Evolutionary conservation across 805 yeast genomes (phyloP), one percentile per base, ranked within the genome.

Genomic region (Scheffersomyces amazonensis): DNA sequence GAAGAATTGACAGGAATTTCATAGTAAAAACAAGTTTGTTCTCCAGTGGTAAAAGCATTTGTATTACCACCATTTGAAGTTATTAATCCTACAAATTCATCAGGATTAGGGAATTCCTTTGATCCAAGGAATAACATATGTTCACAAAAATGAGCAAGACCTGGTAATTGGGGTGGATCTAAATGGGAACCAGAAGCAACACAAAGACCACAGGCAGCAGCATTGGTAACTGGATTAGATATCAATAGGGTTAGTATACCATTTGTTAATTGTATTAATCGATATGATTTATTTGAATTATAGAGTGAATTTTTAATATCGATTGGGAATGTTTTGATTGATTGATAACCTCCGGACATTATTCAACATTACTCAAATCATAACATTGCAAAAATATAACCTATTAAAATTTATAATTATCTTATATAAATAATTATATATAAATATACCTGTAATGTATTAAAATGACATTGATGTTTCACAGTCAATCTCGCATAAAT

Each of bases 101-200:
- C 71, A 1, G 76, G 69, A 15, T 61, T 53, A 1, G 85, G 81
- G 44, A 56, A 81, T 35, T 68, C 60, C 48, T 73, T 77, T 0
- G 85, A 76, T 2, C 83, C 85, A 39, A 51, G 45, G 45, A 54
- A 65, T 18, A 56, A 37, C 43, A 54, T 32, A 40, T 53, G 57
- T 41, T 59, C 57, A 42, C 57, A 42, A 39, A 55, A 36, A 64
- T 91, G 99, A 0, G 98, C 98, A 25, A 91, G 54, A 0, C 99
- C 99, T 0, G 80, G 80, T 1, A 83, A 48, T 4, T 71, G 72
- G 5, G 63, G 66, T 0, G 95, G 91, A 47, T 91, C 97, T 33
- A 80, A 71, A 51, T 80, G 81, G 2, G 96, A 81, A 7, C 99
- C 99, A 0, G 87, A 69, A 3, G 82, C 81, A 2, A 89, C 87